Conservation (phyloP, 2,329 filamentous ascomycete species). For the Tolypocladium endophyticum region DNA sequence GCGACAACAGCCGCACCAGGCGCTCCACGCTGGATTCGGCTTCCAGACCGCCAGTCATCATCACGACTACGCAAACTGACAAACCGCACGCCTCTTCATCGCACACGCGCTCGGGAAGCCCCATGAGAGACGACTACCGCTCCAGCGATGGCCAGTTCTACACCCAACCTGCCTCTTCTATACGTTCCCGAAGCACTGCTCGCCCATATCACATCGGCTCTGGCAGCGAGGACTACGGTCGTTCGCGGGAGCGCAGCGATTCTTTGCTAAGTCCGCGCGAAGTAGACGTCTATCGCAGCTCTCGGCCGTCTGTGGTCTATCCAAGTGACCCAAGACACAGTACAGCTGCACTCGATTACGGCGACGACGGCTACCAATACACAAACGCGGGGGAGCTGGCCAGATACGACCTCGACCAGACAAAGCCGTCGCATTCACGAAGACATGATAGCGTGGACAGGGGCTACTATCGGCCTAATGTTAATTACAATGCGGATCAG, state of each 20-base stretch:
- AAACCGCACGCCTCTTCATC: slow-evolving; percentile 28
- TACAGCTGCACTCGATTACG: slow-evolving; percentile 38
- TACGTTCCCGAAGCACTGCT: slow-evolving; percentile 37
- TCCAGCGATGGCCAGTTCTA: slow-evolving; percentile 42
- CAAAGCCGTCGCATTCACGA: slow-evolving; percentile 26
- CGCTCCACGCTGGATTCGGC: slow-evolving; percentile 42
- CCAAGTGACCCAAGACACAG: slow-evolving; percentile 31
- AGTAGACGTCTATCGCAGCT: slow-evolving; percentile 35
- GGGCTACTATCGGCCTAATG: slow-evolving; percentile 43
- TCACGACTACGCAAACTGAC: slow-evolving; percentile 41
- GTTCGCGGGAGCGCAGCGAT: slow-evolving; percentile 39
- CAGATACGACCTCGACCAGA: slow-evolving; percentile 49
- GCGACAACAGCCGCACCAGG: slow-evolving; percentile 37
- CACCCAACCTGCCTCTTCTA: slow-evolving; percentile 47
- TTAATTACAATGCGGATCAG: slow-evolving; percentile 38
- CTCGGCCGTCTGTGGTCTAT: slow-evolving; percentile 36
- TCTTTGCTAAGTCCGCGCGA: slow-evolving; percentile 26
- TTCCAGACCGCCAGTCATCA: slow-evolving; percentile 42
- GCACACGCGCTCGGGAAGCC: slow-evolving; percentile 31
- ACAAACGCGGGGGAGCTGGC: slow-evolving; percentile 53
- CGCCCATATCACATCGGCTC: slow-evolving; percentile 37
- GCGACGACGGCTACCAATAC: slow-evolving; percentile 51
- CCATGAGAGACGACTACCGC: slow-evolving; percentile 40
- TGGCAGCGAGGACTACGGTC: slow-evolving; percentile 40
- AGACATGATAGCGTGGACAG: slow-evolving; percentile 47